A percentile compares a stretch with the other conserved stretches of the same genome.
phyloP scores from a whole-genome alignment of 2,329 filamentous ascomycete species.

The Cytospora piceae region DNA sequence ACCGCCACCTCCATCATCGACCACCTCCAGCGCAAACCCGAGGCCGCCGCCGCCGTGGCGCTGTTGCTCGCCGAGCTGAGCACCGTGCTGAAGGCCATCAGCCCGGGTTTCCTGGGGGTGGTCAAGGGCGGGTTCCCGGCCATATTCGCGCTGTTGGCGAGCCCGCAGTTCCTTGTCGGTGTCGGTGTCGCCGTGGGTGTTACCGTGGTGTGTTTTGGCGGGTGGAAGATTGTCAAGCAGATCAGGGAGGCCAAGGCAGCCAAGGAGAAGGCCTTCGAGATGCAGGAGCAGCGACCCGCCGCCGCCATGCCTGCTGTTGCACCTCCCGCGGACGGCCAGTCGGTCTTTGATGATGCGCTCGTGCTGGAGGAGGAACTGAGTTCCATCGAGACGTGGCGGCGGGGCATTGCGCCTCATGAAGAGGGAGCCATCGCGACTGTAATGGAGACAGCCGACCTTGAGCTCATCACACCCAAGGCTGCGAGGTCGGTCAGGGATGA shows the following conservation, averaged over 20 bases:
- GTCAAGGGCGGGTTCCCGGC: slow-evolving; percentile 83
- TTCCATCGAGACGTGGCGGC: slow-evolving; percentile 61
- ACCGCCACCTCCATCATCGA: slow-evolving; percentile 81
- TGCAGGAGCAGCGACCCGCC: slow-evolving; percentile 31
- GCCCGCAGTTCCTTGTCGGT: slow-evolving; percentile 92
- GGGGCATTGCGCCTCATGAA: slow-evolving; percentile 56
- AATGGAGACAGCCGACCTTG: slow-evolving; percentile 45
- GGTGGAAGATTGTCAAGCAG: slow-evolving; percentile 95
- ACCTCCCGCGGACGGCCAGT: slow-evolving; percentile 29
- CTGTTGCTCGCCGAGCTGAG: slow-evolving; percentile 91
- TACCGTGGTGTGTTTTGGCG: slow-evolving; percentile 94
- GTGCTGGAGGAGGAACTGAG: slow-evolving; percentile 61
- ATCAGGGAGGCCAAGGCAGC: slow-evolving; percentile 56
- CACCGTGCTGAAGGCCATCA: slow-evolving; percentile 79
- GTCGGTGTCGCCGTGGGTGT: slow-evolving; percentile 87
- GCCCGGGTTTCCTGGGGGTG: slow-evolving; percentile 73
- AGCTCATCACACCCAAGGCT: slow-evolving; percentile 62
- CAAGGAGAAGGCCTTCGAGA: slow-evolving; percentile 36
- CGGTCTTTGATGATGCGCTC: slow-evolving; percentile 58
- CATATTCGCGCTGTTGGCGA: slow-evolving; percentile 83
- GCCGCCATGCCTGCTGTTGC: background rate
- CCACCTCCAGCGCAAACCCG: slow-evolving; percentile 71
- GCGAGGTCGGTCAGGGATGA: slow-evolving; percentile 48
- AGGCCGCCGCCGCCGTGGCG: slow-evolving; percentile 91
- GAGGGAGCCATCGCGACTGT: slow-evolving; percentile 41